Base-by-base conservation (phyloP, 2,329 filamentous ascomycete genomes). In the Microsporum ferrugineum region DNA sequence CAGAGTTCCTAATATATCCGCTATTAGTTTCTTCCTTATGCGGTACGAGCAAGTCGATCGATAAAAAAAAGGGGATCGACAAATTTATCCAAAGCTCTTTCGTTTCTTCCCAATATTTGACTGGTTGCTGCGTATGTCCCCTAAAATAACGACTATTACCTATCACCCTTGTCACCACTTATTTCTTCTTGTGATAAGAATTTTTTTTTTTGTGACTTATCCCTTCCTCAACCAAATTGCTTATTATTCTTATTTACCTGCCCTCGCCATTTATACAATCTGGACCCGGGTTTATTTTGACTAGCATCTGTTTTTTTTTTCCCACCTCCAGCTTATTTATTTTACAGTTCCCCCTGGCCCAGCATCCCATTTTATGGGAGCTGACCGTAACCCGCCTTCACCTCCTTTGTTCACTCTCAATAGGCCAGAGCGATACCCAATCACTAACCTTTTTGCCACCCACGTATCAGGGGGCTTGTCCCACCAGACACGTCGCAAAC, bases 401-500 rank as follows among this genome's bases (percentile, higher is more conserved):
- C 38, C 55, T 41, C 55, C 55, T 41, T 57, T 57, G 55, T 57
- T 57, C 14, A 57, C 38, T 34, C 27, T 57, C 55, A 33, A 38
- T 38, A 38, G 38, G 55, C 10, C 38, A 57, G 55, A 8, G 27
- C 55, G 10, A 57, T 59, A 57, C 56, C 58, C 60, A 49, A 61
- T 63, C 57, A 53, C 49, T 61, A 57, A 31, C 49, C 34, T 60
- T 51, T 49, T 63, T 49, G 62, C 62, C 62, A 63, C 62, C 59
- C 62, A 61, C 57, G 45, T 57, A 60, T 57, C 53, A 58, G 57
- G 62, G 39, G 49, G 49, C 60, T 34, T 61, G 62, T 62, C 61
- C 62, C 51, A 60, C 57, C 27, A 27, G 60, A 63, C 58, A 60
- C 51, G 60, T 63, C 62, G 60, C 60, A 63, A 63, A 63, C 60